phyloP scores from a whole-genome alignment of 2,329 filamentous ascomycete genomes.

The Trichophaea hybrida region DNA sequence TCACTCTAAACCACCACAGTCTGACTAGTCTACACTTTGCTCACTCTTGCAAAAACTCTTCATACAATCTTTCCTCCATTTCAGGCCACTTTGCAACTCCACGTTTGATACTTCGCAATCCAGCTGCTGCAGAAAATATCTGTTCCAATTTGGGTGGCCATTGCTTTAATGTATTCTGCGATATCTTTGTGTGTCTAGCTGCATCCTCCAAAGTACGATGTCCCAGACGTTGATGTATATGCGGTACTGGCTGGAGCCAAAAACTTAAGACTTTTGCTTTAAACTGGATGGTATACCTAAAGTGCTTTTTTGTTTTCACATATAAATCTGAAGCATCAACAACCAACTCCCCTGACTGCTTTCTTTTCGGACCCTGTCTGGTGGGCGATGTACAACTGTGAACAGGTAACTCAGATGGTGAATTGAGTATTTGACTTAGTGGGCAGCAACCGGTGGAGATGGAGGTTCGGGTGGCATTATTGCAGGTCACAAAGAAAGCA shows the following conservation, averaged over 20 bases:
- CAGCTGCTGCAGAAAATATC: not conserved
- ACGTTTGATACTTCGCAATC: not conserved
- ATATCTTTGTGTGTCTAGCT: not conserved
- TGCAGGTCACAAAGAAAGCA: too few species aligned
- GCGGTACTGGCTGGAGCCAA: not conserved
- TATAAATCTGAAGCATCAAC: slow-evolving; percentile 32
- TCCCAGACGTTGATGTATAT: not conserved
- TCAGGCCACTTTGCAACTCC: not conserved
- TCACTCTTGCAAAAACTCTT: not conserved
- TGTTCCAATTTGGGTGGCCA: not conserved
- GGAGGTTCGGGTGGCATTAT: too few species aligned
- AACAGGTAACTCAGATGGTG: too few species aligned
- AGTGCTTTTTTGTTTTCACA: not conserved
- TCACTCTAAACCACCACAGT: not conserved
- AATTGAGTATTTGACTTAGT: too few species aligned
- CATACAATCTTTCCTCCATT: not conserved
- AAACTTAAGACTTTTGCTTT: not conserved
- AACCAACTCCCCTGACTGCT: slow-evolving; percentile 37
- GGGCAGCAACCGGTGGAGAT: too few species aligned
- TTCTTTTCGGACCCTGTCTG: not conserved
- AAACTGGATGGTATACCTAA: not conserved
- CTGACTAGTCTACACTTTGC: not conserved
- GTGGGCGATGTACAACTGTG: too few species aligned
- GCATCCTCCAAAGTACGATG: too few species aligned
- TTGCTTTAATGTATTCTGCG: not conserved